Conservation (phyloP, 129 eudicot species). For the Gnaphalium uliginosum region DNA sequence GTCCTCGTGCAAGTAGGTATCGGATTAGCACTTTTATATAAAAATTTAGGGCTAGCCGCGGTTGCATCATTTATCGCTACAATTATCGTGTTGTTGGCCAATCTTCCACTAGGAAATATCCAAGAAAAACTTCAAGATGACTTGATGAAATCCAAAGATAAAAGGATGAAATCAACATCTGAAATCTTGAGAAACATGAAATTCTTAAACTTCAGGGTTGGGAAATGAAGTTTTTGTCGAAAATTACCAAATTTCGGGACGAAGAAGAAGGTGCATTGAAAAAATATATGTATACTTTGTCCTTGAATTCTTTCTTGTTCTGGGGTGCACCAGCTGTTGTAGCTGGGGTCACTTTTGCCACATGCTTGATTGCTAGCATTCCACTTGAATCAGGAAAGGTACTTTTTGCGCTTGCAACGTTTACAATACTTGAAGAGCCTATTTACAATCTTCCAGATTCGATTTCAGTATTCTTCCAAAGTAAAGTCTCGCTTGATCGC, state of each 20-base stretch:
- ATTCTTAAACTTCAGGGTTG: slow-evolving; percentile 92
- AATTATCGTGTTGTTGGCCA: slow-evolving; percentile 59
- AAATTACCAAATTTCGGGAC: slow-evolving; percentile 54
- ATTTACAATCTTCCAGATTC: slow-evolving; percentile 79
- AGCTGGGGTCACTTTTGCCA: slow-evolving; percentile 70
- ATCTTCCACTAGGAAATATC: slow-evolving; percentile 60
- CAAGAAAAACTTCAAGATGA: slow-evolving; percentile 67
- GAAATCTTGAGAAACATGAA: slow-evolving; percentile 88
- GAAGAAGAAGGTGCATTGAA: slow-evolving; percentile 57
- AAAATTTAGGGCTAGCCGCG: slow-evolving; percentile 67
- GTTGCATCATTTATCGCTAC: slow-evolving; percentile 68
- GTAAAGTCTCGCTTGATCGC: slow-evolving; percentile 89
- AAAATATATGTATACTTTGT: slow-evolving; percentile 49
- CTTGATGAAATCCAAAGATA: slow-evolving; percentile 79
- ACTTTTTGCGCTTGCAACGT: slow-evolving; percentile 74
- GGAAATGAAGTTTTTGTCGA: slow-evolving; percentile 91
- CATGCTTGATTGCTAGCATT: slow-evolving; percentile 67
- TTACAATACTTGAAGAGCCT: slow-evolving; percentile 81
- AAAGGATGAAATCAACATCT: slow-evolving; percentile 86
- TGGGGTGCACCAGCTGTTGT: slow-evolving; percentile 85
- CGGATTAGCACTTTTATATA: slow-evolving; percentile 60
- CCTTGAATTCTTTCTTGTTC: slow-evolving; percentile 47
- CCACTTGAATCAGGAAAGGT: slow-evolving; percentile 92
- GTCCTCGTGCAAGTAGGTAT: slow-evolving; percentile 63
- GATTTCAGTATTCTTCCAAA: slow-evolving; percentile 74